phyloP scores from a whole-genome alignment of 164 flowering plant species.

The Sedum album region DNA sequence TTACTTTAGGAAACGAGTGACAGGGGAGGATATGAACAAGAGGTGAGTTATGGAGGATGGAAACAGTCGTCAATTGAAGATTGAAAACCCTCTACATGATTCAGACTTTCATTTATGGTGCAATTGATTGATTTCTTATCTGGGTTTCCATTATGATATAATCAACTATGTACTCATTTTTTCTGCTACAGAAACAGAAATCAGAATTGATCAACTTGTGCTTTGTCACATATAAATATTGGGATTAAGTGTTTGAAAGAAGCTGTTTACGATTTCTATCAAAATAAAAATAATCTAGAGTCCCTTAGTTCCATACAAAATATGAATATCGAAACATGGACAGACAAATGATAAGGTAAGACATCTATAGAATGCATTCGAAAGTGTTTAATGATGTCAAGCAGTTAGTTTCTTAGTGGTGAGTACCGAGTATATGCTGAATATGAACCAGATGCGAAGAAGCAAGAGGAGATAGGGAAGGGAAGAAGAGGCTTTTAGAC shows the following conservation, averaged over 20 bases:
- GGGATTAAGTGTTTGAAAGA: too few species aligned
- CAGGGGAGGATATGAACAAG: conserved; percentile 12
- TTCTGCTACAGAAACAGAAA: too few species aligned
- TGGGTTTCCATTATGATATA: neutral
- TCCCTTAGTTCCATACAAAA: neutral
- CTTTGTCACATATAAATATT: too few species aligned
- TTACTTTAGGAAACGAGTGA: conserved; percentile 11
- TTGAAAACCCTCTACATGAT: neutral
- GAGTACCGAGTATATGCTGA: too few species aligned
- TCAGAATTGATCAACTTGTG: too few species aligned
- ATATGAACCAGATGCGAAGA: too few species aligned
- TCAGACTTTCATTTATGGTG: neutral
- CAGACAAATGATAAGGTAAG: neutral
- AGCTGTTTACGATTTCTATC: neutral
- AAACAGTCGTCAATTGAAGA: conserved; percentile 27
- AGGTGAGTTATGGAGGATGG: conserved; percentile 44
- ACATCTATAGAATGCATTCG: too few species aligned
- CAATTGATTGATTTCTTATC: neutral
- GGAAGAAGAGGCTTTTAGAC: too few species aligned
- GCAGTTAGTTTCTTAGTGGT: too few species aligned
- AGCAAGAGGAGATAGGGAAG: too few species aligned
- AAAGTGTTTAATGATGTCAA: neutral
- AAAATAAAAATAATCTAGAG: neutral
- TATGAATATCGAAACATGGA: neutral
- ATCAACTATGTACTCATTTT: too few species aligned